A percentile compares a stretch with the other conserved stretches of the same genome.
Conservation (phyloP, 768 basidiomycete genomes). For the Russula virescens region DNA sequence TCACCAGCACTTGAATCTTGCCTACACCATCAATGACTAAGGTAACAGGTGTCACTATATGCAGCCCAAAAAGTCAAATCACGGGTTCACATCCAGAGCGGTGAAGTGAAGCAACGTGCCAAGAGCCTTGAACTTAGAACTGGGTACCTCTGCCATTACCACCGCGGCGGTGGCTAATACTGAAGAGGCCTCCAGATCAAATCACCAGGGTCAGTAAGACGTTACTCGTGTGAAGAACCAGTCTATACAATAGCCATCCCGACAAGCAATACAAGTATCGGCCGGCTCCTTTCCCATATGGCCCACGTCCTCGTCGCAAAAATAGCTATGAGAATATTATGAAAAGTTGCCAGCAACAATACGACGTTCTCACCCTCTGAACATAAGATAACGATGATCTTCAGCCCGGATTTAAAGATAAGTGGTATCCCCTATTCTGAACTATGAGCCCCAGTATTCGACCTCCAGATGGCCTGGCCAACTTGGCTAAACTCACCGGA, state of each 20-base stretch:
- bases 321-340: constrained; percentile 20
- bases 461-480: no score
- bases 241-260: background rate
- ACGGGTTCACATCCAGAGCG: no score
- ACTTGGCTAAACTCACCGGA: background rate
- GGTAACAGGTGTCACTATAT: background rate
- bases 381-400: background rate
- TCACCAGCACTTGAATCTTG: background rate
- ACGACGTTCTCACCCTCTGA: constrained; percentile 10
- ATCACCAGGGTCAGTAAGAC: background rate
- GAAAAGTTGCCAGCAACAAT: background rate
- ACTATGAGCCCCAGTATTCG: no score
- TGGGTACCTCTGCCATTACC: background rate
- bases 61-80: background rate
- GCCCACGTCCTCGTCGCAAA: constrained; percentile 29
- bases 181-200: constrained; percentile 2
- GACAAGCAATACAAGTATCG: constrained; percentile 9
- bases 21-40: background rate
- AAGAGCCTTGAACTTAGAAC: background rate
- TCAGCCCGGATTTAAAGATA: no score
- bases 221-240: background rate
- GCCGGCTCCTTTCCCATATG: constrained; percentile 27
- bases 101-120: background rate
- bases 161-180: constrained; percentile 1
- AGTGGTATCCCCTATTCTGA: no score